phyloP scores from a whole-genome alignment of 495 filamentous ascomycete genomes.

The Staphylotrichum longicolle region DNA sequence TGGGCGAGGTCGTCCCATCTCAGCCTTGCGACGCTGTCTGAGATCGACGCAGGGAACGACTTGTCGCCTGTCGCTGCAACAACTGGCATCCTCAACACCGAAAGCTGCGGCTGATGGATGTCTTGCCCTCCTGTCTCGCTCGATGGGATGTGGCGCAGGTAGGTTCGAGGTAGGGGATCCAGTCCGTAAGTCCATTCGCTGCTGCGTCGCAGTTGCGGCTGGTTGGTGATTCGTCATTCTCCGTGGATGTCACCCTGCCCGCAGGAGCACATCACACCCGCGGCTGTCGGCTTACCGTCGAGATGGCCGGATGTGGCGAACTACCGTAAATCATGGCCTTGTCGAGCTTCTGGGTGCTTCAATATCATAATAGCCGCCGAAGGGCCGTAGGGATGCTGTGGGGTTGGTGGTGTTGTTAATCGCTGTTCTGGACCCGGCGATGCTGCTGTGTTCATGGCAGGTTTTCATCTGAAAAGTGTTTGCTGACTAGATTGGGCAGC shows the following conservation, averaged over 20 bases:
- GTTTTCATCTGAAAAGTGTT: too few relatives aligned
- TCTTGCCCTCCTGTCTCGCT: too few relatives aligned
- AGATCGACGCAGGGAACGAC: neutral
- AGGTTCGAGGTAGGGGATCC: too few relatives aligned
- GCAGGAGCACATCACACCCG: conserved; percentile 1
- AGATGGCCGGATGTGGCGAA: conserved; percentile 4
- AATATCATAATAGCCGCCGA: conserved; percentile 1
- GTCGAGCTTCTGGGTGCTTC: neutral
- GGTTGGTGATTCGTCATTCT: neutral
- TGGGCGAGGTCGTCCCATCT: conserved; percentile 1
- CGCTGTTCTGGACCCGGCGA: conserved; percentile 1
- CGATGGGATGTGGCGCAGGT: neutral
- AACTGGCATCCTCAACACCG: neutral
- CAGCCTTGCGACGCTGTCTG: conserved; percentile 4
- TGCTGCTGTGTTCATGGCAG: neutral
- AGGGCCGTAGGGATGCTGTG: neutral
- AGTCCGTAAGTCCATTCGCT: neutral
- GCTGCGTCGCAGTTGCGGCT: neutral
- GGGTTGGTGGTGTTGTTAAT: neutral
- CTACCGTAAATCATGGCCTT: neutral
- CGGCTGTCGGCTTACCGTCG: neutral
- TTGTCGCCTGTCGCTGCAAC: neutral
- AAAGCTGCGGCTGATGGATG: neutral
- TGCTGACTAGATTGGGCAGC: neutral
- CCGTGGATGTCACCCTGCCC: conserved; percentile 1